These are phyloP conservation scores for Gossypium schwendimanii DNA, from an alignment of 441 rosid genomes.

Conservation along the genomic window DNA sequence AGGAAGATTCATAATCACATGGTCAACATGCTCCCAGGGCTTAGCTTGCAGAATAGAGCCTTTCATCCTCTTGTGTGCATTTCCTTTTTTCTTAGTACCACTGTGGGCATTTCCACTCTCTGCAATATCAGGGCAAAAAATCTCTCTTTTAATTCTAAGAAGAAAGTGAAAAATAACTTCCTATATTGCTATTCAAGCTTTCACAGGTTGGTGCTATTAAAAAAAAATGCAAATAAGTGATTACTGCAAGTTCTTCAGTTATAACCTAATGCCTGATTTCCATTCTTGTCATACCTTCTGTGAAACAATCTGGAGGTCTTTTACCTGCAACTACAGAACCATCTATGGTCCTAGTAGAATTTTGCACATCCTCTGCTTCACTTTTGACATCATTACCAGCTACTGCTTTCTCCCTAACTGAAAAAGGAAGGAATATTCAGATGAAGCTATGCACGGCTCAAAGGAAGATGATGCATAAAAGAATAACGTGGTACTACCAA, in stretches of 20 bases:
- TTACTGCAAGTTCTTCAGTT: constrained; percentile 5
- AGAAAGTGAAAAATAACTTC: neutral
- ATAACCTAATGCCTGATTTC: neutral
- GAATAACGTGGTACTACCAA: constrained; percentile 30
- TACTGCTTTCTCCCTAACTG: constrained; percentile 28
- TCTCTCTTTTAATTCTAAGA: neutral
- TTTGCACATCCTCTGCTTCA: constrained; percentile 18
- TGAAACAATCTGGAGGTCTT: constrained; percentile 38
- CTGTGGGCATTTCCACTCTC: constrained; percentile 31
- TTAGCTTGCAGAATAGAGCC: constrained; percentile 40
- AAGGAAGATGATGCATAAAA: neutral
- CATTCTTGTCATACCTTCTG: constrained; percentile 40
- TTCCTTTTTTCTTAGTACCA: constrained; percentile 33
- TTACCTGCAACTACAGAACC: constrained; percentile 31
- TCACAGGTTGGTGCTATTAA: neutral
- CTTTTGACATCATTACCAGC: constrained; percentile 12
- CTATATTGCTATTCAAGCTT: neutral
- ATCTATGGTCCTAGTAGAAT: constrained; percentile 19
- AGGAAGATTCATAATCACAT: constrained; percentile 92
- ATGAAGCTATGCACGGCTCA: constrained; percentile 7
- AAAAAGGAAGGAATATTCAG: constrained; percentile 5
- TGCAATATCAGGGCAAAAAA: constrained; percentile 13
- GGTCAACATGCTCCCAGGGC: constrained; percentile 88
- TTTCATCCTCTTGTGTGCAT: constrained; percentile 49
- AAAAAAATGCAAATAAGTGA: neutral